Base-by-base conservation (phyloP, 2,329 filamentous ascomycete species). In the Myriosclerotinia duriaeana region DNA sequence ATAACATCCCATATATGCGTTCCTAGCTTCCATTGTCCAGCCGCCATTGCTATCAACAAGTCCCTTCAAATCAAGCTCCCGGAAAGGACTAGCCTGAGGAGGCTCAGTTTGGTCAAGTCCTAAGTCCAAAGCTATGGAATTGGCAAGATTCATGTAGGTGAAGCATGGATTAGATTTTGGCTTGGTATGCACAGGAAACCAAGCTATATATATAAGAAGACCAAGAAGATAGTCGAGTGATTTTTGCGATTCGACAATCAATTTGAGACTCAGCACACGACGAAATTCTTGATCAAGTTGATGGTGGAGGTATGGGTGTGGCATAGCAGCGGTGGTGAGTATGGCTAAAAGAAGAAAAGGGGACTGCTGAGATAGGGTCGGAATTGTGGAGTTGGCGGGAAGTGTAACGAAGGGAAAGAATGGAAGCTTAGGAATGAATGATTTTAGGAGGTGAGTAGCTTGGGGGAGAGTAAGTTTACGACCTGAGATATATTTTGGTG, bases 171-270 rank as follows among this genome's bases (percentile, higher is more conserved):
- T 74, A 22, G 72, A 70, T 26, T 71, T 72, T 9, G 74, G 74
- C 61, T 73, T 74, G 5, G 69, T 58, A 65, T 74, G 70, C n/a
- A 72, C 64, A 26, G 74, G 74, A 66, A 75, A 87, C 86, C 86
- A 88, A 14, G 82, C 79, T 66, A 83, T 81, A 67, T 87, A 88
- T 9, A 87, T 79, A 53, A 87, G 76, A n/a, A 88, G 74, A 2
- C 85, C 85, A 69, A 85, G 83, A 0, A 88, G 74, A 42, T 87
- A 74, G 68, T 88, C 85, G 20, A 87, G 69, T 26, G 80, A 85
- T 63, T 84, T 81, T 77, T 86, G 83, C 0, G 85, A 84, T 4
- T 83, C 81, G 0, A 85, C 80, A 2, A 88, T 84, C 2, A 76
- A 63, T 56, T 75, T 74, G 9, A 66, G 58, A 62, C 72, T 74